Percentiles rank a stretch among this genome's conserved stretches.
These are phyloP conservation scores for Populus tomentosa DNA, from an alignment of 441 rosid genomes.

Conservation along the genomic window DNA sequence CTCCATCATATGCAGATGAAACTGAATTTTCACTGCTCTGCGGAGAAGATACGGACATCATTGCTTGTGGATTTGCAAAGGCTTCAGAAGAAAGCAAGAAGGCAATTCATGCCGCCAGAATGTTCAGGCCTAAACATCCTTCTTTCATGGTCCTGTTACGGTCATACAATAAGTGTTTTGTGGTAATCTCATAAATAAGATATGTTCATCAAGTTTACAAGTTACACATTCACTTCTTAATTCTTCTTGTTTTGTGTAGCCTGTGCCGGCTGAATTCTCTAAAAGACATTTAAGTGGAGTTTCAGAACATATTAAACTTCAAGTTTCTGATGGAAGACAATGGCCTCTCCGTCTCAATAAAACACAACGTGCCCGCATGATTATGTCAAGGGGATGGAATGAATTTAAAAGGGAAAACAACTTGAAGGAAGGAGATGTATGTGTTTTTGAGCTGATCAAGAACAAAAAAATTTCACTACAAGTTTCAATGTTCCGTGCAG, in stretches of 20 bases:
- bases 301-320: not conserved
- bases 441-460: conserved; percentile 14
- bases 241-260: not conserved
- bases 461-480: not conserved
- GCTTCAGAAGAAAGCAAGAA: not conserved
- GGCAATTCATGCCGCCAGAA: not conserved
- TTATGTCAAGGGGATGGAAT: not conserved
- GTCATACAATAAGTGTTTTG: not conserved
- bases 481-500: not conserved
- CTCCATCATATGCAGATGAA: not conserved
- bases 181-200: not conserved
- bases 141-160: not conserved
- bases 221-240: not conserved
- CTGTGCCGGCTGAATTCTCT: not conserved
- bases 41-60: not conserved
- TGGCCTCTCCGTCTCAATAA: not conserved
- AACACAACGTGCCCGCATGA: not conserved
- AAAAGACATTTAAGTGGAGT: not conserved
- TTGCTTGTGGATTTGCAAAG: not conserved
- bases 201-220: not conserved
- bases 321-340: not conserved
- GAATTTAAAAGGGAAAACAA: conserved; percentile 3
- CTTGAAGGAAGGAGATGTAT: conserved; percentile 14
- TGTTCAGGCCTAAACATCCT: not conserved
- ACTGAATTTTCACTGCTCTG: not conserved